Base-by-base conservation (phyloP, 140 eudicot species). In the Stevia rebaudiana region DNA sequence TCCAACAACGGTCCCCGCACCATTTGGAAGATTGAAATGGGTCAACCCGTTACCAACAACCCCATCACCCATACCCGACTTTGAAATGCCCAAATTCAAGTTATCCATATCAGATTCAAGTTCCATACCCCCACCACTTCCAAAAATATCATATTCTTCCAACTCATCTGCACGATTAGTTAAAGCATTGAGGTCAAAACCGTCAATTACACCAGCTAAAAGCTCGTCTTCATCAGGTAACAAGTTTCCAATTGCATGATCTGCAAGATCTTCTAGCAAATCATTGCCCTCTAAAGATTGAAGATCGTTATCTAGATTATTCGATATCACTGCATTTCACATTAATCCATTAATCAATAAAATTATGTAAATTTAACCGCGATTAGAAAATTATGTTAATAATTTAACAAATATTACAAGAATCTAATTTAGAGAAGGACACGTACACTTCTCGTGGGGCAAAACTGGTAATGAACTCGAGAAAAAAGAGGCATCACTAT, bases 101-200 rank as follows among this genome's bases (percentile, higher is more conserved):
- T 60, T 74, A 44, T 84, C 95, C 52, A 71, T 78, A 55, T 84
- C 96, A 19, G 80, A 67, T 52, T 85, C 96, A 73, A 88, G 75
- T 65, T 88, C 96, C 77, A 88, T 69, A 28, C 96, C 96, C 15
- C 96, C 96, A 16, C 88, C 86, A 78, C 94, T 84, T 56, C 90
- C 90, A 47, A 88, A 88, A 49, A 88, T 71, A 68, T 88, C 96
- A 72, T 77, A 83, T 12, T 80, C 96, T 64, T 85, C 96, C 24
- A 57, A 46, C 67, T 88, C 94, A 41, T 88, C 94, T 58, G 80
- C n/a, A 48, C 69, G 87, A 67, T 47, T 73, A 55, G 84, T 73
- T 65, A 75, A 23, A 23, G 72, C 77, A 73, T 63, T 67, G 11
- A 78, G 69, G 67, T 78, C 85, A 76, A 72, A 70, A 44, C 80